These are phyloP conservation scores for Annulohypoxylon bovei DNA, from an alignment of 495 filamentous ascomycete genomes.

Conservation along the genomic window DNA sequence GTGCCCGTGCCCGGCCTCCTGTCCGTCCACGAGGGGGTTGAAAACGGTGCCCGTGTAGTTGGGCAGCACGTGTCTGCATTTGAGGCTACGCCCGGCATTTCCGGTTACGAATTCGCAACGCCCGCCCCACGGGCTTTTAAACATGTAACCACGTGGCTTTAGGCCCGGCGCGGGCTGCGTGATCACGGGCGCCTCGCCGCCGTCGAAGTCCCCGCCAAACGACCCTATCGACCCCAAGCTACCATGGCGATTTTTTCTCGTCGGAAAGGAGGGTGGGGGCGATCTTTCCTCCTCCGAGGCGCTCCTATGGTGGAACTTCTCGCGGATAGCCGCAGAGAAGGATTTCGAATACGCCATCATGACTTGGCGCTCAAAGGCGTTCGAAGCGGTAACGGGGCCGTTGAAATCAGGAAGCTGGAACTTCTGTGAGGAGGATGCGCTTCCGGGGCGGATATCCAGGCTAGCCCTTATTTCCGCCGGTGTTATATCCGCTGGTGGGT, in stretches of 20 bases:
- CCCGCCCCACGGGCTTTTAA: conserved; percentile 86
- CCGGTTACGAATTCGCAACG: conserved; percentile 84
- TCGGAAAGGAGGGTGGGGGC: conserved; percentile 23
- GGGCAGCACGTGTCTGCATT: conserved; percentile 76
- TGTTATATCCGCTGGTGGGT: conserved; percentile 33
- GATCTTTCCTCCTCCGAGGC: conserved; percentile 25
- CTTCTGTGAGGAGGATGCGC: conserved; percentile 44
- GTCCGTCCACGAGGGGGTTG: conserved; percentile 53
- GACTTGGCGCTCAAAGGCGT: conserved; percentile 60
- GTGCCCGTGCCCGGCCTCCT: conserved; percentile 43
- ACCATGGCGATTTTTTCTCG: conserved; percentile 45
- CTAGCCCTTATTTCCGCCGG: conserved; percentile 32
- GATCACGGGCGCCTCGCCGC: conserved; percentile 44
- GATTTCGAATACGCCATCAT: conserved; percentile 61
- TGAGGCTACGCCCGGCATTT: conserved; percentile 75
- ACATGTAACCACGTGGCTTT: conserved; percentile 66
- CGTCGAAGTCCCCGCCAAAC: conserved; percentile 48
- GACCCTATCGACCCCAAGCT: conserved; percentile 52
- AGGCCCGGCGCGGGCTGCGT: conserved; percentile 57
- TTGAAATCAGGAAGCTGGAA: conserved; percentile 4
- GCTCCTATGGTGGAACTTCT: conserved; percentile 50
- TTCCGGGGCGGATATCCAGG: conserved; percentile 46
- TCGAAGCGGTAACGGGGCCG: conserved; percentile 26
- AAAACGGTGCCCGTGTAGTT: conserved; percentile 48
- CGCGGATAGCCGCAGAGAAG: conserved; percentile 53